These are phyloP conservation scores for Fraxinus cuspidata DNA, from an alignment of 257 asterid genomes.

Conservation along the genomic window DNA sequence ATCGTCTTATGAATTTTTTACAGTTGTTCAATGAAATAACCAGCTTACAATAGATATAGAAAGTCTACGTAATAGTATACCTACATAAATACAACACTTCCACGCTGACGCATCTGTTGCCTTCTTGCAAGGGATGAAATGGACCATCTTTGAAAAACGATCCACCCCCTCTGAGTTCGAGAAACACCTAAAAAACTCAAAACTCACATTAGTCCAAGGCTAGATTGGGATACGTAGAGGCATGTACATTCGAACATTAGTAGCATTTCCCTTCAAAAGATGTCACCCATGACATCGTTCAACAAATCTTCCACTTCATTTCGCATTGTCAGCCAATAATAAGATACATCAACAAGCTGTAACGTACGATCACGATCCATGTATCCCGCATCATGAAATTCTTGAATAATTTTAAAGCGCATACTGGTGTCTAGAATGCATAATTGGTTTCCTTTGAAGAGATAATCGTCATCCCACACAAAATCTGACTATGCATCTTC, in stretches of 20 bases:
- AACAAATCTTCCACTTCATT: no score
- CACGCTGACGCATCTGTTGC: not conserved
- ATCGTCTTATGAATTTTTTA: no score
- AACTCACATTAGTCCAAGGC: not conserved
- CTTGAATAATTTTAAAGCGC: no score
- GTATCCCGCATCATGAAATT: no score
- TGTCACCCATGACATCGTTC: not conserved
- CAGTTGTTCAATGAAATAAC: no score
- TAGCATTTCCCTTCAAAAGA: not conserved
- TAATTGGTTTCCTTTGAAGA: no score
- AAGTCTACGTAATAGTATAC: not conserved
- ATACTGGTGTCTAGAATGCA: no score
- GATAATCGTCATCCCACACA: no score
- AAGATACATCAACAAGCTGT: no score
- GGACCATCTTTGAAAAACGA: constrained; percentile 13
- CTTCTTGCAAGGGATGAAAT: not conserved
- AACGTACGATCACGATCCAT: no score
- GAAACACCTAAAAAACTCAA: constrained; percentile 9
- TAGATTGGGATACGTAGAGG: not conserved
- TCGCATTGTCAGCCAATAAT: no score
- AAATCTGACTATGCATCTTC: no score
- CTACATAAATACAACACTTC: not conserved
- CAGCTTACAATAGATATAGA: not conserved
- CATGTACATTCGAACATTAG: constrained; percentile 5
- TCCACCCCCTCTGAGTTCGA: not conserved